A percentile compares a stretch with the other conserved stretches of the same genome.
These are phyloP conservation scores for Spiraea crenata DNA, from an alignment of 331 rosid genomes.

Conservation along the genomic window DNA sequence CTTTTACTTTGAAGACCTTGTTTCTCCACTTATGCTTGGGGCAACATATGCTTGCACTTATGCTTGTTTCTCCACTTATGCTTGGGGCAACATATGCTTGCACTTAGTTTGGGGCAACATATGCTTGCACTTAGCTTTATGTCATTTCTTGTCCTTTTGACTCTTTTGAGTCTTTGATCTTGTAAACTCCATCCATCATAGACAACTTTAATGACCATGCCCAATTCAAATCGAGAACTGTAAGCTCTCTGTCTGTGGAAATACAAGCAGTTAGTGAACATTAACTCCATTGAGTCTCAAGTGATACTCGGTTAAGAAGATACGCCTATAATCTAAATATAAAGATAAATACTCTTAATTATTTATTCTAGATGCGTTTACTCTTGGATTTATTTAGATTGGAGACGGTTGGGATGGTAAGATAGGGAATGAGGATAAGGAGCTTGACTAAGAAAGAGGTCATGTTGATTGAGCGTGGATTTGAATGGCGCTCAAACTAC, in stretches of 20 bases:
- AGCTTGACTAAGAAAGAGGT: slow-evolving; percentile 26
- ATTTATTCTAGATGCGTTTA: no score
- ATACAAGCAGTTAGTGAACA: no score
- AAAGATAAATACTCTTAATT: no score
- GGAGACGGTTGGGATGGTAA: background rate
- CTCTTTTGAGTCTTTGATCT: background rate
- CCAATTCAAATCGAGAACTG: background rate
- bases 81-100: no score
- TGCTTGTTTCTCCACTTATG: slow-evolving; percentile 8
- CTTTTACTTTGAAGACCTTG: background rate
- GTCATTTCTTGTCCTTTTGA: slow-evolving; percentile 1
- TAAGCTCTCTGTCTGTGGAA: background rate
- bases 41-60: slow-evolving; percentile 4
- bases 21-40: slow-evolving; percentile 2
- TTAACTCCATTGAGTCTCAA: background rate
- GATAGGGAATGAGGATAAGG: slow-evolving; percentile 24
- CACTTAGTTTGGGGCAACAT: background rate
- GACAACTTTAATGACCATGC: background rate
- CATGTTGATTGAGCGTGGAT: slow-evolving; percentile 9
- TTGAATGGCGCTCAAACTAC: slow-evolving; percentile 37
- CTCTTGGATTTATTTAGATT: background rate
- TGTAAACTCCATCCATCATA: background rate
- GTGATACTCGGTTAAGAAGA: no score
- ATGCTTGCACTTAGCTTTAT: background rate
- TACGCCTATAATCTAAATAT: background rate